phyloP scores from a whole-genome alignment of 169 alveolate genomes.

The Eimeria necatrix region DNA sequence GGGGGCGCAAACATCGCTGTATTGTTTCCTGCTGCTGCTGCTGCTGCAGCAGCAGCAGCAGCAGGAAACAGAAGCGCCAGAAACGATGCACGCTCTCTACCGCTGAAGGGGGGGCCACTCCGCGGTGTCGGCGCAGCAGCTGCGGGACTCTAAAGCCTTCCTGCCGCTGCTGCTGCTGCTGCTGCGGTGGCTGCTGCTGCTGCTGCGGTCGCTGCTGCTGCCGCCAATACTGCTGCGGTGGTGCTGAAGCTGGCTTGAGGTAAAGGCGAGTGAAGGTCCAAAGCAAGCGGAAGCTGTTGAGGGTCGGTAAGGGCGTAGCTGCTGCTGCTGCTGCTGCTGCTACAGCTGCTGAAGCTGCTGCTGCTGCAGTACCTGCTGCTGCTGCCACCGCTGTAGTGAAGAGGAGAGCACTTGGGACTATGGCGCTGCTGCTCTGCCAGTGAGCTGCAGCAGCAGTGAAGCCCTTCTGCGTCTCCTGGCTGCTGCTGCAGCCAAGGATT shows the following conservation, averaged over 20 bases:
- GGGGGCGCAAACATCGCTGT: slow-evolving; percentile 91
- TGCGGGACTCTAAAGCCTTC: not conserved
- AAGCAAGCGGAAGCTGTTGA: too few species aligned
- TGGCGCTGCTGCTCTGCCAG: not conserved
- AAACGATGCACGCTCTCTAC: not conserved
- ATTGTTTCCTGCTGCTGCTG: slow-evolving; percentile 23
- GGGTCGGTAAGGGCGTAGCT: not conserved
- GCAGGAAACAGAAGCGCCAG: too few species aligned
- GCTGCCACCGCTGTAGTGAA: slow-evolving; percentile 18
- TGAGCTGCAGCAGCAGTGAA: not conserved
- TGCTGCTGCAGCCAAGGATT: too few species aligned
- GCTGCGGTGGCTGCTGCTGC: slow-evolving; percentile 94
- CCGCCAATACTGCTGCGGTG: not conserved
- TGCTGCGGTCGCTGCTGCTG: not conserved
- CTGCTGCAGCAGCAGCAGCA: slow-evolving; percentile 17
- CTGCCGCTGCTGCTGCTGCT: slow-evolving; percentile 92
- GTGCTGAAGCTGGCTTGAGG: not conserved
- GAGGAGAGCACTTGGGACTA: not conserved
- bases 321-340: slow-evolving; percentile 38
- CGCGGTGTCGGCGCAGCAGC: not conserved
- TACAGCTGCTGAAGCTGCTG: too few species aligned
- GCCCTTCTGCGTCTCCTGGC: not conserved
- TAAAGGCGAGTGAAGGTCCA: too few species aligned
- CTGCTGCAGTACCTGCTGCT: too few species aligned
- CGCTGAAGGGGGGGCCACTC: too few species aligned